Evolutionary conservation across 2,329 filamentous ascomycete species (phyloP).

Genomic region (Pseudogymnoascus verrucosus): DNA sequence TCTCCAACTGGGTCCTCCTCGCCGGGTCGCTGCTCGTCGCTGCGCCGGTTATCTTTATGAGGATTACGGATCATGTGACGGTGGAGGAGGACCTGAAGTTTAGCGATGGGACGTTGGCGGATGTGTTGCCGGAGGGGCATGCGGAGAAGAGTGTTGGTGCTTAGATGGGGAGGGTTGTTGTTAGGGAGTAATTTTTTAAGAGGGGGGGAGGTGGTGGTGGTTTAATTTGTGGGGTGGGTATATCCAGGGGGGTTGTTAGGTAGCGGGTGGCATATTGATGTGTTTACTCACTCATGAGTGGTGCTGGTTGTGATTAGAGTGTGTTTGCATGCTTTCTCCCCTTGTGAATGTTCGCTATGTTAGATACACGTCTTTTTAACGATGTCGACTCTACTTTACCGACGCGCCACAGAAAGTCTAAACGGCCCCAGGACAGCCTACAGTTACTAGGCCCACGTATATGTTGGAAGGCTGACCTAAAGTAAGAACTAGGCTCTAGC

Average conservation of each 20-base stretch:
- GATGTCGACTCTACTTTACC: no score
- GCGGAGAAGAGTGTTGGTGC: constrained; percentile 14
- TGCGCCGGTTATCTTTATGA: constrained; percentile 67
- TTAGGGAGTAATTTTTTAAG: not conserved
- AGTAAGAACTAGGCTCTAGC: no score
- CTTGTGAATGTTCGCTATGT: not conserved
- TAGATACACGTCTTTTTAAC: not conserved
- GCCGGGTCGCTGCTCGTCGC: constrained; percentile 67
- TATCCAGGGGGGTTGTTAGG: not conserved
- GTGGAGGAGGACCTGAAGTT: constrained; percentile 78
- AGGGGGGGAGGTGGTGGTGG: no score
- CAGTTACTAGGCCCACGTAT: no score
- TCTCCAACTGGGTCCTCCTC: constrained; percentile 67
- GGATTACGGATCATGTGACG: constrained; percentile 73
- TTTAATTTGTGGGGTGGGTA: not conserved
- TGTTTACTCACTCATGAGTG: not conserved
- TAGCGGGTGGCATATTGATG: constrained; percentile 3
- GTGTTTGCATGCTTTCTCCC: not conserved
- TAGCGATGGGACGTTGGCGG: constrained; percentile 71
- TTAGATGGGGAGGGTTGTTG: not conserved
- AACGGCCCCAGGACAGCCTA: no score
- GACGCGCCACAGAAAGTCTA: no score
- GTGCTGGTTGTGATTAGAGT: not conserved
- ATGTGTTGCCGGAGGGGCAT: constrained; percentile 42
- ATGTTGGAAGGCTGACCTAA: no score